Percentiles rank a stretch among this genome's conserved stretches.
phyloP scores from a whole-genome alignment of 257 asterid species.

The Euphrasia confusa region DNA sequence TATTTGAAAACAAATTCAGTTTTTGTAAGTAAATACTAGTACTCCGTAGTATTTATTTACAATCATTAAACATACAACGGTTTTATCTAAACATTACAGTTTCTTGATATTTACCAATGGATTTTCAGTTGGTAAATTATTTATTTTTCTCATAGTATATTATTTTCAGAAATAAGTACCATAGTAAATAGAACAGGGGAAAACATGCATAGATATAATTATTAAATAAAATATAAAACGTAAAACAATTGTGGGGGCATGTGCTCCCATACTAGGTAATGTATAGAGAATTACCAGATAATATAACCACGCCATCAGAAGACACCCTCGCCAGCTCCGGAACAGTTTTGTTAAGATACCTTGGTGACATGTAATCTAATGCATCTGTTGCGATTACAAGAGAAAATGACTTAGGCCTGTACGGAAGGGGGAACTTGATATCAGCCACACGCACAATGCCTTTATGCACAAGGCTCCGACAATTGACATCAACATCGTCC shows the following conservation, averaged over 20 bases:
- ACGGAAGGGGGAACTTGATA: conserved; percentile 84
- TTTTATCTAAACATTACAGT: no score
- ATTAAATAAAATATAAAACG: no score
- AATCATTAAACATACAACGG: no score
- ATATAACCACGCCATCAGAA: conserved; percentile 62
- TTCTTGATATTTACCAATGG: no score
- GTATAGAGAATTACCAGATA: conserved; percentile 57
- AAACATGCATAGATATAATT: no score
- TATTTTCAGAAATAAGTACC: no score
- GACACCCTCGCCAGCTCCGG: conserved; percentile 75
- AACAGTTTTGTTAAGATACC: conserved; percentile 67
- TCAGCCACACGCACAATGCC: conserved; percentile 87
- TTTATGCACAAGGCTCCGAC: conserved; percentile 71
- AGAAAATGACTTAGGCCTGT: conserved; percentile 77
- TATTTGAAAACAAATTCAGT: no score
- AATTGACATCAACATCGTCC: conserved; percentile 66
- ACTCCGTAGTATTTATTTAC: no score
- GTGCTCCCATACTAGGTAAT: neutral
- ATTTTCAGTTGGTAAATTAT: no score
- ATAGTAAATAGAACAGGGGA: no score
- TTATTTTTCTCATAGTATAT: no score
- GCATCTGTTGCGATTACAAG: conserved; percentile 83
- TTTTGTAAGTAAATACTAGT: no score
- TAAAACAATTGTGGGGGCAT: neutral
- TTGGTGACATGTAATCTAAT: conserved; percentile 79